Base-by-base conservation (phyloP, 176 grass and related monocot genomes). In the Aechmea fasciata region DNA sequence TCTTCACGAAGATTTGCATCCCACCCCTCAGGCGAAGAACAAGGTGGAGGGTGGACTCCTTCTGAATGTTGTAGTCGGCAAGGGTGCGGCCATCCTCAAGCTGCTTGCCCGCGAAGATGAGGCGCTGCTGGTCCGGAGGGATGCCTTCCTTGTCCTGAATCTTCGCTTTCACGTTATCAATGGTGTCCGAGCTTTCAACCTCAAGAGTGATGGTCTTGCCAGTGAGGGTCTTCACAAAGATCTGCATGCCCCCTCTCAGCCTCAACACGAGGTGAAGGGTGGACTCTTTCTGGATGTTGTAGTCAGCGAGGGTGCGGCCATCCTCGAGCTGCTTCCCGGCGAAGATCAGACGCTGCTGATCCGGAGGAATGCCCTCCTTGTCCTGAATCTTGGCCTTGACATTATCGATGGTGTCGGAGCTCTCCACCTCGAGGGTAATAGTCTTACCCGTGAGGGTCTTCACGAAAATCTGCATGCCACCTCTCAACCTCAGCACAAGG, bases 131-230 rank as follows among this genome's bases (percentile, higher is more conserved):
- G 73, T 95, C 78, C 0, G 91, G 91, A 0, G 90, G 91, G 1
- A 95, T 95, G 1, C 91, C 91, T 75, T 95, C 91, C 81, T 95
- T 95, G 55, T 95, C 87, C 62, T 90, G 91, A 17, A 95, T 95
- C 75, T 95, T 95, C 0, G 91, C 91, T 57, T 96, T 96, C 0
- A 96, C 91, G 0, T 96, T 96, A 57, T 96, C 87, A 14, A 57
- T 57, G 15, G 54, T 41, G 33, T 41, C 33, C 4, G 33, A 41
- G 4, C 33, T 41, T 3, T 41, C 33, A 6, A 41, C 33, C 33
- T 41, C 33, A 41, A 41, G 33, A 5, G 33, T 41, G 1, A 41
- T 41, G 33, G 33, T 41, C 33, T 66, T 66, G 64, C 64, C 64
- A 11, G 72, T 74, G 1, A 74, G 48, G 0, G 72, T 74, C 59